These are phyloP conservation scores for Boechera retrofracta DNA, from an alignment of 345 rosid genomes.

Conservation along the genomic window DNA sequence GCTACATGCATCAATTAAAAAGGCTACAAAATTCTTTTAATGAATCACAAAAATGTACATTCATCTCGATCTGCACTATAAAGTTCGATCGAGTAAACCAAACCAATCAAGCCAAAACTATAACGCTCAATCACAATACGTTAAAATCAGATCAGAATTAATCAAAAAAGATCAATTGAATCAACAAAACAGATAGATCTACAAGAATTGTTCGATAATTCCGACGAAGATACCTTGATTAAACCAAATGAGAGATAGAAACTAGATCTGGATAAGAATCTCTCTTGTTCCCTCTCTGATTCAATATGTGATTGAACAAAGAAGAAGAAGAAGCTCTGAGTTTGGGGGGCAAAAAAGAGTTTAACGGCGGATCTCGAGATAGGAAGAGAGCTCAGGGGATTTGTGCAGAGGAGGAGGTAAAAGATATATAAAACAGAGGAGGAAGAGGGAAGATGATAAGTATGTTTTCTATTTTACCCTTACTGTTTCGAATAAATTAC, in stretches of 20 bases:
- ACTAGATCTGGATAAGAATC: constrained; percentile 32
- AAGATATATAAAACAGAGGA: constrained; percentile 39
- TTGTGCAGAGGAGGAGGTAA: constrained; percentile 37
- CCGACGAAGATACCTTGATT: constrained; percentile 30
- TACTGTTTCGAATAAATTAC: neutral
- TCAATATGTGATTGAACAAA: constrained; percentile 26
- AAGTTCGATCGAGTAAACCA: constrained; percentile 24
- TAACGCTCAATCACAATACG: constrained; percentile 7
- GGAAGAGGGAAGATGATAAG: neutral
- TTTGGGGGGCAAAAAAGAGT: neutral
- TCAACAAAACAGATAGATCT: constrained; percentile 37
- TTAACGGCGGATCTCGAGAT: constrained; percentile 48
- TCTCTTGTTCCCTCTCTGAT: constrained; percentile 5
- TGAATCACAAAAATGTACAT: constrained; percentile 23
- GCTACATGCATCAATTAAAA: constrained; percentile 35
- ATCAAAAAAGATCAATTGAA: neutral
- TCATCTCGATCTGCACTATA: constrained; percentile 33
- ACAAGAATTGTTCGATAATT: constrained; percentile 13
- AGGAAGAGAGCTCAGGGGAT: constrained; percentile 32
- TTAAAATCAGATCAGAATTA: neutral
- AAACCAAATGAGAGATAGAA: constrained; percentile 18
- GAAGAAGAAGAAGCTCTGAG: constrained; percentile 32
- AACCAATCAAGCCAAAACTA: neutral
- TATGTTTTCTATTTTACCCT: constrained; percentile 21
- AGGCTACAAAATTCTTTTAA: neutral